Conservation (phyloP, 192 early-diverging fungal species). For the Pilobolus umbonatus region DNA sequence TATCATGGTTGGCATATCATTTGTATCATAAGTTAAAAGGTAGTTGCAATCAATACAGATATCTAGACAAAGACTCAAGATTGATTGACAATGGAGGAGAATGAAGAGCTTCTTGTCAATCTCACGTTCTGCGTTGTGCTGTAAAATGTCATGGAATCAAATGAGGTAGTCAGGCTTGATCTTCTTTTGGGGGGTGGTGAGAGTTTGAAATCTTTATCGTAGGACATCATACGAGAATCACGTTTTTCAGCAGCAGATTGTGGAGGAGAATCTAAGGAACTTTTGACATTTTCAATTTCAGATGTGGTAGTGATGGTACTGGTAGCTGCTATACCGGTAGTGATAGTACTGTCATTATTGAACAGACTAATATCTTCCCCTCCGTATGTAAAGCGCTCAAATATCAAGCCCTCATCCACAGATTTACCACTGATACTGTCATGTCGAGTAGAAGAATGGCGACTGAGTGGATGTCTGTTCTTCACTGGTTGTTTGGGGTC, state of each 20-base stretch:
- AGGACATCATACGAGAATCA: background rate
- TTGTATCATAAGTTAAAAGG: no score
- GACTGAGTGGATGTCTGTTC: background rate
- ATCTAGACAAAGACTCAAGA: no score
- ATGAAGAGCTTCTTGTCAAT: background rate
- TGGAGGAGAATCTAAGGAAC: no score
- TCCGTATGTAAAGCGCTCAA: constrained; percentile 18
- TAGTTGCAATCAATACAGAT: no score
- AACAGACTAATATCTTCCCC: constrained; percentile 14
- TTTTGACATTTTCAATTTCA: background rate
- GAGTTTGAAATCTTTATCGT: constrained; percentile 6
- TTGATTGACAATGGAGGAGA: constrained; percentile 9
- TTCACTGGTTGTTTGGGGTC: background rate
- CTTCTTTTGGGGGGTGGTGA: constrained; percentile 13
- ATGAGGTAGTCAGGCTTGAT: background rate
- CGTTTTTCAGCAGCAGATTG: background rate
- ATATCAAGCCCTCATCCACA: background rate
- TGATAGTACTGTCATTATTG: background rate
- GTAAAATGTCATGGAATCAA: constrained; percentile 8
- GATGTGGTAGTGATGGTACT: background rate
- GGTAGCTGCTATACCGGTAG: background rate
- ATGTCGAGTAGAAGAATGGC: background rate
- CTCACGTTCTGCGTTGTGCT: background rate
- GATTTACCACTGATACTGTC: background rate
- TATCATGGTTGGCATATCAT: no score